Conservation (phyloP, 78 protist species). For the Neovahlkampfia damariscottae region DNA sequence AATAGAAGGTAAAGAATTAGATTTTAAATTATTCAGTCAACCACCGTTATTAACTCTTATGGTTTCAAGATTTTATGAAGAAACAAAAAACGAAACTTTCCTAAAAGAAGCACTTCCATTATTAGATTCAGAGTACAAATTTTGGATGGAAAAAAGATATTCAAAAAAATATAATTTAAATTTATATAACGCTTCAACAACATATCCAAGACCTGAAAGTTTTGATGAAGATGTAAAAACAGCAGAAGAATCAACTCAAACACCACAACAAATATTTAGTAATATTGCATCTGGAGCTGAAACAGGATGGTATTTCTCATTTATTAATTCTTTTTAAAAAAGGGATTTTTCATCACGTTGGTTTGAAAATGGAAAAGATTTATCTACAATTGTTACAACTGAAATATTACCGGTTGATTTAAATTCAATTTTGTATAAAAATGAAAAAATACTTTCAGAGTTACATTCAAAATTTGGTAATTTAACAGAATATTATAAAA, state of each 20-base stretch:
- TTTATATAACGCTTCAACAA: not conserved
- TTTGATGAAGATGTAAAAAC: slow-evolving; percentile 20
- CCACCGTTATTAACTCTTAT: slow-evolving; percentile 40
- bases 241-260: not conserved
- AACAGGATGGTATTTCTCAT: slow-evolving; percentile 40
- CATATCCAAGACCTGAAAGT: slow-evolving; percentile 35
- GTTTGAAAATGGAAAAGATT: not conserved
- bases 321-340: too few relatives aligned
- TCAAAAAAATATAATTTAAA: not conserved
- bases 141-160: slow-evolving; percentile 4
- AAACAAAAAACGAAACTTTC: not conserved
- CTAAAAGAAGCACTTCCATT: not conserved
- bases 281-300: slow-evolving; percentile 25
- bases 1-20: too few relatives aligned
- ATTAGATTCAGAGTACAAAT: not conserved
- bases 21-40: too few relatives aligned
- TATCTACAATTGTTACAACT: not conserved
- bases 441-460: not conserved
- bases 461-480: too few relatives aligned
- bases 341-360: slow-evolving; percentile 32
- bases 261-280: not conserved
- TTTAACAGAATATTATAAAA: too few relatives aligned
- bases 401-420: slow-evolving; percentile 29
- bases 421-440: slow-evolving; percentile 5
- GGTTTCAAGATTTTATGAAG: slow-evolving; percentile 4